phyloP scores from a whole-genome alignment of 768 basidiomycete genomes.

The Pluteus cervinus region DNA sequence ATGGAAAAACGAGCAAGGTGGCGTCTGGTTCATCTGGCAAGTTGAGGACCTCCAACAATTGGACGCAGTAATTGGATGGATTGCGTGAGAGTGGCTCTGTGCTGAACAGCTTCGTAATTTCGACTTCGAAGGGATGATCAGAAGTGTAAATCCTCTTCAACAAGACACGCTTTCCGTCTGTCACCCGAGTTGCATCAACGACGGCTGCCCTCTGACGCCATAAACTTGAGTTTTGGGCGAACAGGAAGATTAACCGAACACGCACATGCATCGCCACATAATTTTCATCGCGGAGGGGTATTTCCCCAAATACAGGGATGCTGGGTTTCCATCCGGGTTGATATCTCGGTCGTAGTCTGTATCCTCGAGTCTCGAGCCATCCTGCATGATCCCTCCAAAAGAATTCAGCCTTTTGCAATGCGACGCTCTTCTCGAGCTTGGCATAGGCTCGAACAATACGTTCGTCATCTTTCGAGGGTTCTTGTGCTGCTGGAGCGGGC shows the following conservation, averaged over 20 bases:
- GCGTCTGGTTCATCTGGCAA: conserved; percentile 14
- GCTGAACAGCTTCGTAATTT: conserved; percentile 21
- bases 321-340: too few relatives aligned
- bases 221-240: too few relatives aligned
- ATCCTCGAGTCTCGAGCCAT: conserved; percentile 22
- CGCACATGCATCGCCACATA: too few relatives aligned
- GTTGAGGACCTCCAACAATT: conserved; percentile 17
- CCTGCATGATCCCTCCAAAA: conserved; percentile 18
- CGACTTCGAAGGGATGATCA: conserved; percentile 17
- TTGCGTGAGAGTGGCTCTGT: conserved; percentile 8
- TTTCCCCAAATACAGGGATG: too few relatives aligned
- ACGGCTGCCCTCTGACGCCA: too few relatives aligned
- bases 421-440: too few relatives aligned
- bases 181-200: conserved; percentile 25
- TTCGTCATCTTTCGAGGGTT: too few relatives aligned
- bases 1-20: conserved; percentile 22
- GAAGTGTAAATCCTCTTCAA: conserved; percentile 20
- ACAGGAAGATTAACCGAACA: too few relatives aligned
- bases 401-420: too few relatives aligned
- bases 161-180: conserved; percentile 22
- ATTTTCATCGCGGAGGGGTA: too few relatives aligned
- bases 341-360: conserved; percentile 26
- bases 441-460: too few relatives aligned
- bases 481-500: too few relatives aligned
- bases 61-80: conserved; percentile 30